Evolutionary conservation across 257 asterid genomes (phyloP), one percentile per base, ranked within the genome.

Genomic region (Salvia rosmarinus): DNA sequence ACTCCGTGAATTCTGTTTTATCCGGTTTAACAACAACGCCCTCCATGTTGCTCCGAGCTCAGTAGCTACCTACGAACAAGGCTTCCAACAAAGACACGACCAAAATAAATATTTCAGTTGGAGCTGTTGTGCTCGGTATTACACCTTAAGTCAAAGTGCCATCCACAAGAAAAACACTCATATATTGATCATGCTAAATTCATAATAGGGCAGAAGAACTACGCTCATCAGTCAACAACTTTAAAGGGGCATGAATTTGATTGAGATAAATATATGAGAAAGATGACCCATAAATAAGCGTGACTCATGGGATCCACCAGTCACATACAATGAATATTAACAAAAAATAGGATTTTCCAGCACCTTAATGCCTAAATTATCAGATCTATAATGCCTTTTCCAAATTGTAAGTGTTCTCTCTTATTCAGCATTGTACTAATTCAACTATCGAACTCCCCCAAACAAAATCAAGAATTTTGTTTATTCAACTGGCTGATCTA

Each of bases 1-100:
- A 88, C 70, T 87, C 95, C 5, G 91, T 83, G 80, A 85, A 87
- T 6, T 85, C 91, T 8, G 91, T 84, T 74, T 80, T 86, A 60
- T 83, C 88, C 3, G 86, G 87, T 69, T 80, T 80, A 5, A 59
- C 75, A 46, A 81, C 78, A n/a, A 78, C 94, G 11, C 91, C 93
- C 68, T 88, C 91, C 91, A 88, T 88, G 57, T 32, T 34, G 16
- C 43, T 59, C 30, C 63, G 7, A 9, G 3, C 63, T 37, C 10
- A 19, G 54, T 32, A 34, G 17, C 12, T 28, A 52, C 66, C 75
- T 65, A 46, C 39, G 54, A 17, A 6, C 40, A 37, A 12, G 21
- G 37, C 19, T 42, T 47, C 21, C 9, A 14, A 17, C 30, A 17
- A 19, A 51, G 20, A 16, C 21, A 8, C 2, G 10, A 17, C 55